Conservation (phyloP, 345 rosid species). For the Salix arbutifolia region DNA sequence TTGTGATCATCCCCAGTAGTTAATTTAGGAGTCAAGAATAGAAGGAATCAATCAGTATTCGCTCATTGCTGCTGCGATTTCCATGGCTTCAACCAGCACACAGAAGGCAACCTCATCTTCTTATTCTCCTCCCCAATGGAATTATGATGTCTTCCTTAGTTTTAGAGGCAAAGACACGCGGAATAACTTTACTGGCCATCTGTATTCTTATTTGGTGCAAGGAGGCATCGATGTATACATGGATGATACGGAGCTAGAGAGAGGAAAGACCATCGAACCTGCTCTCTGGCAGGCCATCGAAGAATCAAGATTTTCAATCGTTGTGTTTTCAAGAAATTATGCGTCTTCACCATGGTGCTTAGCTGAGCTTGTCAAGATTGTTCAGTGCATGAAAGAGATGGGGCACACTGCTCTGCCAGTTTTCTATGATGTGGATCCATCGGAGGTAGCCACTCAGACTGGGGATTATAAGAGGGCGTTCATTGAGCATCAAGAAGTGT, state of each 20-base stretch:
- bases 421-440: not conserved
- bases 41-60: no score
- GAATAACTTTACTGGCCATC: not conserved
- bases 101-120: not conserved
- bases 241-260: not conserved
- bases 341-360: not conserved
- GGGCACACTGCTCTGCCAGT: not conserved
- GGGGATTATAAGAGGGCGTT: not conserved
- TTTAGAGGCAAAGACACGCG: not conserved
- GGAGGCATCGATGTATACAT: not conserved
- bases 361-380: not conserved
- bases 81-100: no score
- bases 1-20: no score
- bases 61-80: no score
- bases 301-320: not conserved
- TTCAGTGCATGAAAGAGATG: not conserved
- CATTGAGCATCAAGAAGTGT: not conserved
- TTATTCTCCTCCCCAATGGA: not conserved
- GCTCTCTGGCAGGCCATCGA: not conserved
- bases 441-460: not conserved
- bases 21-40: no score
- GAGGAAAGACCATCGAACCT: not conserved
- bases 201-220: not conserved
- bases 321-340: not conserved
- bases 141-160: not conserved